Conservation (phyloP, 768 basidiomycete genomes). For the Ramaria sp. region DNA sequence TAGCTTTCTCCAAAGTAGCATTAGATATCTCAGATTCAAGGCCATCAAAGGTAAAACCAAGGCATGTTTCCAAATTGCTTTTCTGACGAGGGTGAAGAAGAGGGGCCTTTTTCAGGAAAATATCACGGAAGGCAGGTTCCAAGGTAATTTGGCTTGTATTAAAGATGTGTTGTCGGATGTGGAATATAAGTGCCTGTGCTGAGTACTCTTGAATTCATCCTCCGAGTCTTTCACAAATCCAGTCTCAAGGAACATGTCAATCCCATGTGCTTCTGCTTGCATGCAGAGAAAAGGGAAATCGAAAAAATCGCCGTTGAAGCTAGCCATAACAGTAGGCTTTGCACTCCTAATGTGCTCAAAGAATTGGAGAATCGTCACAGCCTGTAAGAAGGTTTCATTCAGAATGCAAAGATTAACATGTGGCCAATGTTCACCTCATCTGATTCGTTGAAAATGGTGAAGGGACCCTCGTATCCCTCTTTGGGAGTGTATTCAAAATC, state of each 20-base stretch:
- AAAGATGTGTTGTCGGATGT: no score
- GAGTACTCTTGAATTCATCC: conserved; percentile 80
- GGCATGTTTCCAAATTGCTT: no score
- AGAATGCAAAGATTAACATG: neutral
- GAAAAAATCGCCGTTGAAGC: conserved; percentile 98
- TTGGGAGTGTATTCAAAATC: conserved; percentile 99
- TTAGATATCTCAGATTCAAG: no score
- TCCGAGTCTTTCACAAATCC: conserved; percentile 89
- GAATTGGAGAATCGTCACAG: conserved; percentile 73
- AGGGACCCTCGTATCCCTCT: conserved; percentile 95
- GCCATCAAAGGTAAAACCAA: no score
- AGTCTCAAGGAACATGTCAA: conserved; percentile 93
- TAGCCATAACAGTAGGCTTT: conserved; percentile 94
- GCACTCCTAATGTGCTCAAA: conserved; percentile 91
- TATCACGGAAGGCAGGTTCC: no score
- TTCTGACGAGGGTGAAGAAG: no score
- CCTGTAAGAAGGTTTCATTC: conserved; percentile 31
- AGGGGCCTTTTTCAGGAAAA: no score
- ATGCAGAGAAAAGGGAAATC: conserved; percentile 96
- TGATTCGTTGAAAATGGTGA: conserved; percentile 87
- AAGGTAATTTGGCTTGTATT: no score
- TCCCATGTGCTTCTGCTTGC: conserved; percentile 74
- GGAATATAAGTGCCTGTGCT: no score
- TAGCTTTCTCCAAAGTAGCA: no score
- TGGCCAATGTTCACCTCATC: conserved; percentile 55